phyloP scores from a whole-genome alignment of 1,139 yeast species.

The Yamadazyma epiphylla region DNA sequence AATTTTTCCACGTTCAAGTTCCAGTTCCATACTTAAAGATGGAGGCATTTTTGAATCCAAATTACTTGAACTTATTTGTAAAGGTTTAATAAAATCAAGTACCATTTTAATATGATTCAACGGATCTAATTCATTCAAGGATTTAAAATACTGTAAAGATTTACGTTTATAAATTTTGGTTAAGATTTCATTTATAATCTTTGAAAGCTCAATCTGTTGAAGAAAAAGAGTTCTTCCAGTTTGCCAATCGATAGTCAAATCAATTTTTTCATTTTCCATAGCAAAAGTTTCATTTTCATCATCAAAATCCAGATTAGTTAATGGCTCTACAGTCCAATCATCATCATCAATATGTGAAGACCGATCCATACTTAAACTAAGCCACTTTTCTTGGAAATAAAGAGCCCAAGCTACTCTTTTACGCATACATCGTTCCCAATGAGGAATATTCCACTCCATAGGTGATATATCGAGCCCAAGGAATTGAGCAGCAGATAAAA shows the following conservation, averaged over 20 bases:
- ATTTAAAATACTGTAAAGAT: conserved; percentile 6
- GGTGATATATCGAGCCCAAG: conserved; percentile 11
- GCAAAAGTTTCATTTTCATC: too few relatives aligned
- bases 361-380: conserved; percentile 11
- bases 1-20: conserved; percentile 11
- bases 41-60: conserved; percentile 13
- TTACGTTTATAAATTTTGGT: conserved; percentile 5
- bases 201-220: conserved; percentile 10
- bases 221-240: conserved; percentile 10
- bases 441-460: conserved; percentile 7
- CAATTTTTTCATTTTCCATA: conserved; percentile 1
- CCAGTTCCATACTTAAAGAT: conserved; percentile 9
- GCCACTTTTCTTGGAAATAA: conserved; percentile 13
- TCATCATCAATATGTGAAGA: conserved; percentile 9
- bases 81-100: conserved; percentile 11
- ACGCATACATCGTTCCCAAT: conserved; percentile 9
- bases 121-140: conserved; percentile 6
- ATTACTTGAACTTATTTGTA: conserved; percentile 8
- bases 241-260: conserved; percentile 9
- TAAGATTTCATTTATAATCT: conserved; percentile 7
- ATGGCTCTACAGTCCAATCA: conserved; percentile 10
- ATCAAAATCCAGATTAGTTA: conserved; percentile 7
- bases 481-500: conserved; percentile 10
- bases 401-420: conserved; percentile 12
- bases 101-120: conserved; percentile 7